A percentile compares a stretch with the other conserved stretches of the same genome.
phyloP scores from a whole-genome alignment of 257 asterid genomes.

The Euphrasia confusa region DNA sequence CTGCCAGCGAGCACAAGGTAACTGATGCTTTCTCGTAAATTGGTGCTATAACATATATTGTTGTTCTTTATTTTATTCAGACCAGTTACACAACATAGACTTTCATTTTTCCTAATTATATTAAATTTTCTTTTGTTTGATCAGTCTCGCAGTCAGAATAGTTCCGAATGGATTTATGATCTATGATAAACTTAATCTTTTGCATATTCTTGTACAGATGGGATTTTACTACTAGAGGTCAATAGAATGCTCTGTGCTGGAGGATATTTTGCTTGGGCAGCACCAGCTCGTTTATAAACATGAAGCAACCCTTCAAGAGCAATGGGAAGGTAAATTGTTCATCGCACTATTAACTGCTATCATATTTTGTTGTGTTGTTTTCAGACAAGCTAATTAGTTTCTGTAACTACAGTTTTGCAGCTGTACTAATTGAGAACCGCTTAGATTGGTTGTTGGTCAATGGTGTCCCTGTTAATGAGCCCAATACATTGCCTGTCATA shows the following conservation, averaged over 20 bases:
- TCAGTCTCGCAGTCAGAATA: constrained; percentile 8
- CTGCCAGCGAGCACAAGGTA: not conserved
- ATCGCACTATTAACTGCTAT: constrained; percentile 15
- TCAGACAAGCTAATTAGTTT: not conserved
- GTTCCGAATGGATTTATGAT: not conserved
- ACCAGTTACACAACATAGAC: not conserved
- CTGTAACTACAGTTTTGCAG: constrained; percentile 63
- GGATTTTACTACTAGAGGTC: constrained; percentile 90
- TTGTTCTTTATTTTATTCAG: constrained; percentile 9
- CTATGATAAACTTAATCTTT: constrained; percentile 16
- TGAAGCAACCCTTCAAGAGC: constrained; percentile 71
- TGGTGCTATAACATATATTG: constrained; percentile 17
- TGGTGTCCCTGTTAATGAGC: constrained; percentile 90
- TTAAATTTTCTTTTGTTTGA: constrained; percentile 2
- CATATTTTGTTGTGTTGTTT: constrained; percentile 7
- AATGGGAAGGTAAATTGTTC: constrained; percentile 78
- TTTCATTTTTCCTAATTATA: not conserved
- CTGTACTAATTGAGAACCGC: constrained; percentile 65
- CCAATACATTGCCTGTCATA: constrained; percentile 87
- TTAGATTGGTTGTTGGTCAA: constrained; percentile 87
- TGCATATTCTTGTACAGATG: constrained; percentile 45
- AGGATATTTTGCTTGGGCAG: constrained; percentile 96
- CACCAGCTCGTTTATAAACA: constrained; percentile 93
- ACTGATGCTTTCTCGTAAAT: not conserved
- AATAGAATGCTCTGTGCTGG: constrained; percentile 93